These are phyloP conservation scores for Gardenia jasminoides DNA, from an alignment of 257 asterid genomes.

Conservation along the genomic window DNA sequence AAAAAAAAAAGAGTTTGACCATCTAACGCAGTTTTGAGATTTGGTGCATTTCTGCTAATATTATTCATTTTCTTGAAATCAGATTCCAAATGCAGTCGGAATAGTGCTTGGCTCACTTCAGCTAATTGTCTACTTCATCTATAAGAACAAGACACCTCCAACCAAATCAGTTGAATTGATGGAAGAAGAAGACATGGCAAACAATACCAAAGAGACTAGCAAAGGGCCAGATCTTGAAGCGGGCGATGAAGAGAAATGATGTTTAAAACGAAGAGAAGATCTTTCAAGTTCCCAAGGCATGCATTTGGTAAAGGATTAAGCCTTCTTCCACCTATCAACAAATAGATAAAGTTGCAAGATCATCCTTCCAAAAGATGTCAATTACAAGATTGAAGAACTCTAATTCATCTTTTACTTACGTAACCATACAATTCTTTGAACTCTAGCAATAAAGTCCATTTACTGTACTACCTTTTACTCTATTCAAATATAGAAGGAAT, in stretches of 20 bases:
- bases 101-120: constrained; percentile 38
- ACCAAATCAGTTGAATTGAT: constrained; percentile 2
- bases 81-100: constrained; percentile 54
- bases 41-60: no score
- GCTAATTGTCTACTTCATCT: constrained; percentile 30
- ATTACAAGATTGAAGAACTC: not conserved
- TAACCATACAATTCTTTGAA: not conserved
- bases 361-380: not conserved
- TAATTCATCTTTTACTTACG: not conserved
- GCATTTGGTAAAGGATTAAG: no score
- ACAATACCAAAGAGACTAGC: not conserved
- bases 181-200: constrained; percentile 5
- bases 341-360: not conserved
- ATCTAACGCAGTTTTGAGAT: no score
- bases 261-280: not conserved
- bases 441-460: not conserved
- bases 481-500: no score
- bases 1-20: not conserved
- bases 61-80: not conserved
- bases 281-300: not conserved
- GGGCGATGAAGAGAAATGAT: not conserved
- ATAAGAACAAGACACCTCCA: constrained; percentile 22
- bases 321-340: not conserved
- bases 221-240: not conserved
- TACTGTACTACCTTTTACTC: no score